Conservation (phyloP, 805 yeast genomes). For the Hanseniaspora jakobsenii region DNA sequence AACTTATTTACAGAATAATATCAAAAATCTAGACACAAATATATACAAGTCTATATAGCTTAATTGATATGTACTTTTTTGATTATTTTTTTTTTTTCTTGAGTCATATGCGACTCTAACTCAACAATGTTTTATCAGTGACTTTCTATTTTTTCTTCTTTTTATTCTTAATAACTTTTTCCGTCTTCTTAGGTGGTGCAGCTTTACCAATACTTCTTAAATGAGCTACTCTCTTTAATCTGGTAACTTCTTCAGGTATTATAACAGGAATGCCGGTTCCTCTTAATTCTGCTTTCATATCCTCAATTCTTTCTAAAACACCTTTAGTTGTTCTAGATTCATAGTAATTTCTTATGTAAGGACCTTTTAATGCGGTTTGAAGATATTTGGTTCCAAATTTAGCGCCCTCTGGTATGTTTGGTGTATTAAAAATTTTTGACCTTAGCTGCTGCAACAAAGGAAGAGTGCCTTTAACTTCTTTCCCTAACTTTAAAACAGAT, state of each 20-base stretch:
- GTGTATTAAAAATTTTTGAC: slow-evolving; percentile 52
- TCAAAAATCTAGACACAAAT: background rate
- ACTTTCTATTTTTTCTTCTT: slow-evolving; percentile 33
- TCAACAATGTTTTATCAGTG: too few species aligned
- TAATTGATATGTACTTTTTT: too few species aligned
- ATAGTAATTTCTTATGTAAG: slow-evolving; percentile 55
- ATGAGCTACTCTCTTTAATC: slow-evolving; percentile 49
- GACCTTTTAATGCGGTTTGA: slow-evolving; percentile 59
- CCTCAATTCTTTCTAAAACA: slow-evolving; percentile 43
- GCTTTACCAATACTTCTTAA: slow-evolving; percentile 82
- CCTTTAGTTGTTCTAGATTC: slow-evolving; percentile 62
- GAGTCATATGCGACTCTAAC: too few species aligned
- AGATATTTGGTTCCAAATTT: slow-evolving; percentile 68
- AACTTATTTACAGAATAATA: slow-evolving; percentile 3
- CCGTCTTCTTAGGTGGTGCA: slow-evolving; percentile 66
- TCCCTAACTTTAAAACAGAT: slow-evolving; percentile 36
- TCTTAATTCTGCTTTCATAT: slow-evolving; percentile 22
- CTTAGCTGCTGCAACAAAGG: slow-evolving; percentile 9
- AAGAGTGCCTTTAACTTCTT: slow-evolving; percentile 33
- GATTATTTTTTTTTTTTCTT: too few species aligned
- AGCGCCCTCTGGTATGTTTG: slow-evolving; percentile 50
- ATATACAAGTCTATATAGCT: too few species aligned
- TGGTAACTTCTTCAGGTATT: slow-evolving; percentile 58
- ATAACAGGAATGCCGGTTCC: slow-evolving; percentile 40
- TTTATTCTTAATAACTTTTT: slow-evolving; percentile 31